Conservation (phyloP, 495 filamentous ascomycete genomes). For the Aspergillus olivimuriae region DNA sequence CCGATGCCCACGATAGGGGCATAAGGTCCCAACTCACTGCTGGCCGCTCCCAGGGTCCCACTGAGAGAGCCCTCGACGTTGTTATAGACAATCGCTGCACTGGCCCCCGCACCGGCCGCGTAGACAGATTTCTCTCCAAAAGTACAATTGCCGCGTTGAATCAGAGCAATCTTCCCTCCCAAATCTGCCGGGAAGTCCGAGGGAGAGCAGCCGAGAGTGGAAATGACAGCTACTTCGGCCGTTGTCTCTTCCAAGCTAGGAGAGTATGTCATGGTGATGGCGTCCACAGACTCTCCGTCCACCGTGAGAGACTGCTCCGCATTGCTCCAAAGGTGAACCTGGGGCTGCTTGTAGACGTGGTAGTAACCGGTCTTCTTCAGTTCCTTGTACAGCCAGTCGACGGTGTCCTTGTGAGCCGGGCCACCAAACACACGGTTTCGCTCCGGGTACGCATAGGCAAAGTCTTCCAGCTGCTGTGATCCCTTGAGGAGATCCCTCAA, state of each 20-base stretch:
- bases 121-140: constrained; percentile 55
- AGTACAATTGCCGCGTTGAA: constrained; percentile 54
- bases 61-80: constrained; percentile 46
- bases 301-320: constrained; percentile 23
- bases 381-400: constrained; percentile 53
- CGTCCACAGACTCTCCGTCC: constrained; percentile 19
- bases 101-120: constrained; percentile 54
- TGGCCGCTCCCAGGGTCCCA: constrained; percentile 49
- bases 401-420: constrained; percentile 55
- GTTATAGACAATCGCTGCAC: constrained; percentile 59
- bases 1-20: constrained; percentile 50
- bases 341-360: constrained; percentile 52
- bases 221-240: constrained; percentile 39
- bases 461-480: constrained; percentile 33
- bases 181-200: constrained; percentile 51
- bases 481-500: constrained; percentile 29
- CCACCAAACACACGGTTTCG: constrained; percentile 55
- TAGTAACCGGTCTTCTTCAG: constrained; percentile 51
- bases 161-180: constrained; percentile 52
- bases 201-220: constrained; percentile 50
- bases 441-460: constrained; percentile 40
- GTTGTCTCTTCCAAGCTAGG: constrained; percentile 42
- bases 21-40: constrained; percentile 39
- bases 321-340: constrained; percentile 34
- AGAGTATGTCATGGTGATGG: constrained; percentile 37